These are phyloP conservation scores for Xylariaceae sp. DNA, from an alignment of 2,329 filamentous ascomycete genomes.

Conservation along the genomic window DNA sequence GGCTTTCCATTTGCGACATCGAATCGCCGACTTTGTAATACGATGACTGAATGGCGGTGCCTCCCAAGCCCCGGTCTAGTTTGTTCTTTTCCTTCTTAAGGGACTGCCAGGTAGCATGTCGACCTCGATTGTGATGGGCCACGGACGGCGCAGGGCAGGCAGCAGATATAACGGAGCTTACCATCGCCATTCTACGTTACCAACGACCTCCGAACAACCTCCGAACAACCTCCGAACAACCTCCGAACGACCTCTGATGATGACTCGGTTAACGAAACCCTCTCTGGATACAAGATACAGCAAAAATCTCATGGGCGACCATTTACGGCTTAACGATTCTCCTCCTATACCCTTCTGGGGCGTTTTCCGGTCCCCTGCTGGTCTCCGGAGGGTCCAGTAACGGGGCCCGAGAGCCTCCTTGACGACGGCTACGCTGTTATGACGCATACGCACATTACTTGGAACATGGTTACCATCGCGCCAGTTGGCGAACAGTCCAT, in stretches of 20 bases:
- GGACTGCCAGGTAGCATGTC: no score
- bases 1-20: slow-evolving; percentile 17
- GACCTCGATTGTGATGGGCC: no score
- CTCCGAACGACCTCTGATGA: slow-evolving; percentile 30
- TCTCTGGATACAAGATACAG: slow-evolving; percentile 33
- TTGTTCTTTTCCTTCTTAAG: slow-evolving; percentile 10
- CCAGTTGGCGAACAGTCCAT: slow-evolving; percentile 16
- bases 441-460: slow-evolving; percentile 33
- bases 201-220: no score
- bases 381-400: slow-evolving; percentile 16
- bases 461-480: slow-evolving; percentile 29
- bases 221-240: no score
- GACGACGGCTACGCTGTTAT: slow-evolving; percentile 35
- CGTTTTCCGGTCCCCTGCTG: slow-evolving; percentile 21
- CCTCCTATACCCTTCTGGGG: slow-evolving; percentile 32
- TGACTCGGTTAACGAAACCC: slow-evolving; percentile 27
- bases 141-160: no score
- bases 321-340: slow-evolving; percentile 34
- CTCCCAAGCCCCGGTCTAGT: slow-evolving; percentile 17
- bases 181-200: slow-evolving; percentile 23
- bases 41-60: slow-evolving; percentile 24
- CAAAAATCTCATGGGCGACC: slow-evolving; percentile 33
- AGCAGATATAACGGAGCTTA: slow-evolving; percentile 18
- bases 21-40: slow-evolving; percentile 30
- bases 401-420: slow-evolving; percentile 25